A percentile compares a stretch with the other conserved stretches of the same genome.
phyloP scores from a whole-genome alignment of 140 eudicot genomes.

The Stevia rebaudiana region DNA sequence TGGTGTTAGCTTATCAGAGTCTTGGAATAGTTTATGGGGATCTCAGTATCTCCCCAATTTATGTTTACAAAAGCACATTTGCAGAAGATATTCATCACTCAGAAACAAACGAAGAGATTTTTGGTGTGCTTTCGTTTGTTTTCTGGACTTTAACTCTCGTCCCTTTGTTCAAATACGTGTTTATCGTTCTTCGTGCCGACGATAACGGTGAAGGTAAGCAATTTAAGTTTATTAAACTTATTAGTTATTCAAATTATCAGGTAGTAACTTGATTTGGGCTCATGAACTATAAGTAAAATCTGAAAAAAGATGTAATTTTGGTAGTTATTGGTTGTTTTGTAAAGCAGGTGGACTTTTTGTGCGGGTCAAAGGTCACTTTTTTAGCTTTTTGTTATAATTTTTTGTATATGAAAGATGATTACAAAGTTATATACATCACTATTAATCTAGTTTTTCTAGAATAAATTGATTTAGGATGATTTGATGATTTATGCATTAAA shows the following conservation, averaged over 20 bases:
- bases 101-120: slow-evolving; percentile 86
- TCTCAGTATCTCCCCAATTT: slow-evolving; percentile 83
- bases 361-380: neutral
- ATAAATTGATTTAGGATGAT: neutral
- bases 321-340: slow-evolving; percentile 4
- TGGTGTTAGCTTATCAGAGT: slow-evolving; percentile 87
- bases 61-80: slow-evolving; percentile 82
- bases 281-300: slow-evolving; percentile 4
- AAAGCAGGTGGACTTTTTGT: neutral
- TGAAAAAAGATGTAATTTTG: neutral
- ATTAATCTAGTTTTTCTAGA: neutral
- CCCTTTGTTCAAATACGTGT: slow-evolving; percentile 81
- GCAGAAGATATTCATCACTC: slow-evolving; percentile 94
- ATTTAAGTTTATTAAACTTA: neutral
- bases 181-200: slow-evolving; percentile 86
- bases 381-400: neutral
- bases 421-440: neutral
- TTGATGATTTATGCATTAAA: neutral
- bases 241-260: too few relatives aligned
- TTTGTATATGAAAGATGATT: neutral
- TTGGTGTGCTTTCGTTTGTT: slow-evolving; percentile 74
- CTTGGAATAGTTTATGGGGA: slow-evolving; percentile 98
- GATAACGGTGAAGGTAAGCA: slow-evolving; percentile 93
- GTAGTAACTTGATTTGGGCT: neutral
- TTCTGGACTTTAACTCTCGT: slow-evolving; percentile 92